phyloP scores from a whole-genome alignment of 2,329 filamentous ascomycete genomes.

The Pseudocercospora musae region DNA sequence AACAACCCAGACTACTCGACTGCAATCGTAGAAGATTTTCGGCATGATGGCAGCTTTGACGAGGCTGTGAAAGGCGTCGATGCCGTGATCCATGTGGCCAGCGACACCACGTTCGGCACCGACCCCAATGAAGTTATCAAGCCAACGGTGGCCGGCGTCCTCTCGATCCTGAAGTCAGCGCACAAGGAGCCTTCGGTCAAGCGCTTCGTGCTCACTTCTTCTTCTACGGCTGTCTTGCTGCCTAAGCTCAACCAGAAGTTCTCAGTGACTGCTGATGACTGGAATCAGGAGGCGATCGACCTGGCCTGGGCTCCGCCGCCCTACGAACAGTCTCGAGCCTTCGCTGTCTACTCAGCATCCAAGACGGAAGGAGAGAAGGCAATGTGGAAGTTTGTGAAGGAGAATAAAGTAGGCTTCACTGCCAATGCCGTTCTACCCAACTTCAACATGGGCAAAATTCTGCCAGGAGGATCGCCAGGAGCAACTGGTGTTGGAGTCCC shows the following conservation, averaged over 20 bases:
- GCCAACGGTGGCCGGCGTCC: slow-evolving; percentile 32
- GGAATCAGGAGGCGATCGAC: slow-evolving; percentile 32
- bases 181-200: slow-evolving; percentile 42
- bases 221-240: slow-evolving; percentile 36
- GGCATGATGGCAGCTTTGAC: slow-evolving; percentile 39
- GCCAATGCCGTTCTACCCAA: slow-evolving; percentile 40
- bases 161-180: slow-evolving; percentile 40
- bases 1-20: slow-evolving; percentile 23
- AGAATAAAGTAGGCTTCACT: slow-evolving; percentile 44
- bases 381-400: slow-evolving; percentile 46
- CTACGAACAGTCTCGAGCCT: slow-evolving; percentile 26
- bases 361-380: slow-evolving; percentile 49
- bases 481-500: slow-evolving; percentile 17
- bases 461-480: slow-evolving; percentile 14
- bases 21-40: slow-evolving; percentile 21
- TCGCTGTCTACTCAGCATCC: slow-evolving; percentile 44
- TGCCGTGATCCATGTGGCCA: slow-evolving; percentile 48
- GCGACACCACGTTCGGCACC: slow-evolving; percentile 38
- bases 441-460: slow-evolving; percentile 26
- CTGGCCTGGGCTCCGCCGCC: slow-evolving; percentile 36
- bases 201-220: slow-evolving; percentile 46
- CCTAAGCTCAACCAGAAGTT: slow-evolving; percentile 38
- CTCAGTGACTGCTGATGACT: slow-evolving; percentile 31
- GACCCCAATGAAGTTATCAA: slow-evolving; percentile 46
- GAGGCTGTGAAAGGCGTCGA: slow-evolving; percentile 41